Base-by-base conservation (phyloP, 148 eudicot genomes). In the Cornus florida region DNA sequence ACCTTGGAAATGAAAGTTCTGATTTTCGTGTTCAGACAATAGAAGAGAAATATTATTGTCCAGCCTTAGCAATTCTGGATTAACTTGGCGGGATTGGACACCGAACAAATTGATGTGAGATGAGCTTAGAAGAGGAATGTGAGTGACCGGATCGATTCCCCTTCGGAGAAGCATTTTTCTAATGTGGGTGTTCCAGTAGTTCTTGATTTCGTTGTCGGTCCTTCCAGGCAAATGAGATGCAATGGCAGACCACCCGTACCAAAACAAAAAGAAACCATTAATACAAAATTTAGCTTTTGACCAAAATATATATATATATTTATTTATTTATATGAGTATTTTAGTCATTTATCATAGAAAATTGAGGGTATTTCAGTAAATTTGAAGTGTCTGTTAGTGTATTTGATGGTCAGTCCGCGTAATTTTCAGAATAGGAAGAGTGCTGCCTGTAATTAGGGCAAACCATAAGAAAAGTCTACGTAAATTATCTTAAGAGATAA, bases 61-160 rank as follows among this genome's bases (percentile, higher is more conserved):
- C 60, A 95, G 79, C 75, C 88, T 90, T 56, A 90, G 39, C 3
- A 95, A 67, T 10, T 93, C 91, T 2, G 96, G 94, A 84, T 89
- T 93, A 0, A 87, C 83, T 67, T 91, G 60, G 28, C 28, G 28
- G n/a, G 89, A 76, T 75, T 89, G 94, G 33, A 83, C 75, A 14
- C 91, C 94, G 17, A 89, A 73, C 28, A 94, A 76, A 76, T 85
- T 92, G 79, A 88, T 85, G 69, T 89, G 90, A 48, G 91, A 84
- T 6, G 88, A 82, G 80, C 78, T 77, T 16, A 93, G 76, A 64
- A 95, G 91, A 64, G 98, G 99, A 66, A 85, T 93, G 46, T 96
- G 99, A 22, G 99, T 93, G 59, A 96, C 99, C 0, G 98, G 99
- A 62, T 96, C 98, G 39, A 96, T 91, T 64, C 99, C 99, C 98